Conservation (phyloP, 441 rosid genomes). For the Hura crepitans region DNA sequence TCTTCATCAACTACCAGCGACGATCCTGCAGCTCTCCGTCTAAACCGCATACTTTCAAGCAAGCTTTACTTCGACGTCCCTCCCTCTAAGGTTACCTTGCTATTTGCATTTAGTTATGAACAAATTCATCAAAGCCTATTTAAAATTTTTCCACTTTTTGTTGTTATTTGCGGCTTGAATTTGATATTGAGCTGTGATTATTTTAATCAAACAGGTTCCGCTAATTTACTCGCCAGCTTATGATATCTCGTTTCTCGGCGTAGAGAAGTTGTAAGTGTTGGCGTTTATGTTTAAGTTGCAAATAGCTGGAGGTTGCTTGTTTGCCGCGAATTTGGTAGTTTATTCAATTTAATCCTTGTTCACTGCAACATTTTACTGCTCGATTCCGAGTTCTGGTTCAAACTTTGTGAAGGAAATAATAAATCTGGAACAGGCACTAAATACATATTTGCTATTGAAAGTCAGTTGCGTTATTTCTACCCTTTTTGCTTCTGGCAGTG, state of each 20-base stretch:
- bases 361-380: no score
- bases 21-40: slow-evolving; percentile 49
- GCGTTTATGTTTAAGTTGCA: not conserved
- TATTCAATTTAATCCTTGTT: no score
- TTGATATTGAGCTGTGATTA: not conserved
- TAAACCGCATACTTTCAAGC: slow-evolving; percentile 58
- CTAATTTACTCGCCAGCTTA: slow-evolving; percentile 67
- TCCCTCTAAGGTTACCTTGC: slow-evolving; percentile 42
- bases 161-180: not conserved
- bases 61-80: slow-evolving; percentile 67
- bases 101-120: not conserved
- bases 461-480: not conserved
- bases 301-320: not conserved
- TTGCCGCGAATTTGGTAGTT: no score
- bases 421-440: not conserved
- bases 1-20: slow-evolving; percentile 19
- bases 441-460: not conserved
- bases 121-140: not conserved
- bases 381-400: not conserved
- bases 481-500: not conserved
- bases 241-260: slow-evolving; percentile 72
- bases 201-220: slow-evolving; percentile 51
- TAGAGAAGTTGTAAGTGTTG: slow-evolving; percentile 69
- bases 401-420: not conserved
- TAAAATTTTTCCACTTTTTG: not conserved